Evolutionary conservation across 306 rosid genomes (phyloP), one percentile per base, ranked within the genome.

Genomic region (Sesbania bispinosa): DNA sequence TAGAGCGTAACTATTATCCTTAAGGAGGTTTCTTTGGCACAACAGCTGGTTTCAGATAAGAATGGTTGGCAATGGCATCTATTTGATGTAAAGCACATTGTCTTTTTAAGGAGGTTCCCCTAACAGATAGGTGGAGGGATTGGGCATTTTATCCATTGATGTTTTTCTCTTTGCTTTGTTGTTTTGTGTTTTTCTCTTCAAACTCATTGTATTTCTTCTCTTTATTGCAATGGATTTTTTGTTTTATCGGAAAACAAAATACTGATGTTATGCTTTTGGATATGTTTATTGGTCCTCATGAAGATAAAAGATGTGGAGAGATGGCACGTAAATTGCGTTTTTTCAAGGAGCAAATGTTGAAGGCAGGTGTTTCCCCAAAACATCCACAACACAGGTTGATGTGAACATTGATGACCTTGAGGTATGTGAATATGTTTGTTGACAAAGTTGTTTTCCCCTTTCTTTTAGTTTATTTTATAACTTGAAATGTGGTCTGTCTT

Each of bases 221-320:
- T 27, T 29, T 53, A 48, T 62, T 29, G 52, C 23, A n/a, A 27
- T 69, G 9, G 15, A 4, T 70, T 62, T 51, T 51, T 9, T 10
- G 20, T 51, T 32, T 15, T 24, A 24, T 20, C n/a, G n/a, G 11
- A 19, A 36, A 47, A 27, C 7, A 35, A 43, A 66, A 32, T 65
- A 57, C 63, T 65, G 69, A 73, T 79, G 4, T 43, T 42, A 24
- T 73, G 52, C 35, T 33, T 63, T 32, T 62, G 3, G 45, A 39
- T 70, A 62, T 68, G n/a, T 38, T 64, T 67, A 6, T 15, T 77
- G 73, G 43, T 76, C 50, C 45, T 42, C 51, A n/a, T 83, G 71
- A 63, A 95, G 99, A 87, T 95, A 53, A 95, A 88, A 84, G 90
- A 86, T 82, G 86, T 74, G 99, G 88, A 62, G 99, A 95, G 93